Base-by-base conservation (phyloP, 1,284 basidiomycete genomes). In the Cryptococcus jaspeensis region DNA sequence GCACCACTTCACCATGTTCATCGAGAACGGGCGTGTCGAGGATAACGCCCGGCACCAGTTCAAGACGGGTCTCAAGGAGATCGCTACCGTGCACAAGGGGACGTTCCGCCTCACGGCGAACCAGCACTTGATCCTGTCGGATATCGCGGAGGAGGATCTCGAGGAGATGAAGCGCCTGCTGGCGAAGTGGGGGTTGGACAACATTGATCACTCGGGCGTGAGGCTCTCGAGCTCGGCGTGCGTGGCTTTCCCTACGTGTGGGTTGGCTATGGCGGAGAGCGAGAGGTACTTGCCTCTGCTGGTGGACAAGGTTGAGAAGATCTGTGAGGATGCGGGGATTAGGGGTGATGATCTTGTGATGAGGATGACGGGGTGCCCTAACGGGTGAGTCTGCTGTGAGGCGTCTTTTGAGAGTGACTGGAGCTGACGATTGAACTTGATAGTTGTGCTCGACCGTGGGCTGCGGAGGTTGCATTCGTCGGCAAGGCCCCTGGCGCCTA, bases 341-440 rank as follows among this genome's bases (percentile, higher is more conserved):
- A 84, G 92, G 53, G 89, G 93, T 73, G 93, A 97, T 75, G 88
- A 90, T 2, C 94, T 98, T 64, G 87, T 96, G 56, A 96, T 98
- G 92, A 86, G 95, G 58, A 98, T 98, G 95, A 94, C 92, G 16
- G 92, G 92, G 41, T 95, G 92, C 73, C 92, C 92, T 12, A 95
- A 95, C 72, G 92, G 74, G 52, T 70, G 53, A 65, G 69, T 68
- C 20, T 9, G 25, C 23, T 37, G 12, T 9, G 16, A 13, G 23
- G 5, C 28, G n/a, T 12, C 28, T 16, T 36, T 1, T 25, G 23
- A 25, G 3, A 5, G 37, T 13, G 4, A 22, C 36, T 16, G 6
- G 25, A 18, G 22, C 25, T 35, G 35, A 25, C 44, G 20, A 22
- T 50, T 43, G n/a, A 11, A 40, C 35, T 23, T 25, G 37, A 12